Evolutionary conservation across 345 rosid species (phyloP).

Genomic region (Eutrema yunnanense): DNA sequence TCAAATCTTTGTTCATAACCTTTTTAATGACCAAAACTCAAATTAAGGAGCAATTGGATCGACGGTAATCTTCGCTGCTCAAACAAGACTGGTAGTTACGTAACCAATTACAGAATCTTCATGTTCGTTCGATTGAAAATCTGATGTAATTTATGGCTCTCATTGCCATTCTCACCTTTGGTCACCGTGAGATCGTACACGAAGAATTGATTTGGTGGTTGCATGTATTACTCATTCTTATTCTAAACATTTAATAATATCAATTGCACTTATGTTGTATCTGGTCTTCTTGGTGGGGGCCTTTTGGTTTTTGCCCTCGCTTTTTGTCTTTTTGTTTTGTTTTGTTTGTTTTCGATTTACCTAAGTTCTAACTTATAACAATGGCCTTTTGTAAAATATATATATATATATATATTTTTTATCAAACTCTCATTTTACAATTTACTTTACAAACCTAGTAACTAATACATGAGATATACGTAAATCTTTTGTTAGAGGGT

Average conservation of each 20-base stretch:
- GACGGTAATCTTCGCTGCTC: not conserved
- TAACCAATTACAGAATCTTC: not conserved
- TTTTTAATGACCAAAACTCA: not conserved
- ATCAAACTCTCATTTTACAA: too few species aligned
- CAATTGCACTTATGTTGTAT: not conserved
- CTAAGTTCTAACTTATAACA: not conserved
- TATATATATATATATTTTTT: too few species aligned
- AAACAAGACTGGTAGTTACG: not conserved
- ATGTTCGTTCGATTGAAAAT: not conserved
- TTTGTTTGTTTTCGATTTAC: not conserved
- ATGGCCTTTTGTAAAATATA: too few species aligned
- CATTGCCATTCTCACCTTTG: not conserved
- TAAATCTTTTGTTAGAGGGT: too few species aligned
- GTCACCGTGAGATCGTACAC: not conserved
- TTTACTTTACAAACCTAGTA: too few species aligned
- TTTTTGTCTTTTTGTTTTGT: not conserved
- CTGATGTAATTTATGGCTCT: slow-evolving; percentile 3
- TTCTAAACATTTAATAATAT: not conserved
- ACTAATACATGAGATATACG: too few species aligned
- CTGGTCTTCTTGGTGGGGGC: not conserved
- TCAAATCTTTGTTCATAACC: too few species aligned
- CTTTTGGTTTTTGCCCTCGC: not conserved
- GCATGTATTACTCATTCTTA: not conserved
- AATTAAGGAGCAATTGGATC: not conserved
- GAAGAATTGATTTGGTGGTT: slow-evolving; percentile 9